A percentile compares a stretch with the other conserved stretches of the same genome.
phyloP scores from a whole-genome alignment of 257 asterid species.

The Fraxinus excelsior region DNA sequence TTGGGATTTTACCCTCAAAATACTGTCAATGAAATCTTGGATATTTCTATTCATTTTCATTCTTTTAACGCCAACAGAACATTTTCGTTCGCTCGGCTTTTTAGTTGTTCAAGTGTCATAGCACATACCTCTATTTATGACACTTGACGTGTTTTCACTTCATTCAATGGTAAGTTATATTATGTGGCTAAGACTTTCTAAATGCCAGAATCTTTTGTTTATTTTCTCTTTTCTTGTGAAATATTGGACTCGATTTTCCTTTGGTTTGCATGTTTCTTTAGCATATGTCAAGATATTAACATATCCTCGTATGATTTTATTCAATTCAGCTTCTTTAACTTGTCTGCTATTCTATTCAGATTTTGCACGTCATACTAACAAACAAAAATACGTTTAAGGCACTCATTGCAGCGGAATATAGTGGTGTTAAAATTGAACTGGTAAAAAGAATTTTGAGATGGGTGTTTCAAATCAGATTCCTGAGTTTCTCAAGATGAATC shows the following conservation, averaged over 20 bases:
- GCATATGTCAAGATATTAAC: background rate
- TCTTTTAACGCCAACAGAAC: background rate
- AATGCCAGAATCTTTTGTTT: background rate
- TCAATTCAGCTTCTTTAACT: slow-evolving; percentile 14
- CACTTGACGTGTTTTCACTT: background rate
- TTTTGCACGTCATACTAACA: slow-evolving; percentile 42
- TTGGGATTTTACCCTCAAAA: no score
- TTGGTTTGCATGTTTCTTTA: background rate
- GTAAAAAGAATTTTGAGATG: slow-evolving; percentile 55
- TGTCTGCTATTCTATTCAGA: slow-evolving; percentile 33
- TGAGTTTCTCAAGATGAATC: slow-evolving; percentile 77
- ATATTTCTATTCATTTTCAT: no score
- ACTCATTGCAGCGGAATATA: slow-evolving; percentile 66
- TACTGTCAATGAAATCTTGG: no score
- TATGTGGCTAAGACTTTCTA: background rate
- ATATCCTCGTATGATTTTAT: background rate
- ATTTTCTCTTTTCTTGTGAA: no score
- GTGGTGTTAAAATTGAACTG: slow-evolving; percentile 61
- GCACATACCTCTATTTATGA: background rate
- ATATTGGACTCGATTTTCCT: background rate
- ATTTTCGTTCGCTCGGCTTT: no score
- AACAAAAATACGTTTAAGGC: slow-evolving; percentile 63
- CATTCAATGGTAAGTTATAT: background rate
- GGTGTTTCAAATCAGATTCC: slow-evolving; percentile 76
- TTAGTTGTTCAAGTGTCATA: background rate